These are phyloP conservation scores for Mrakia gelida DNA, from an alignment of 768 basidiomycete genomes.

Conservation along the genomic window DNA sequence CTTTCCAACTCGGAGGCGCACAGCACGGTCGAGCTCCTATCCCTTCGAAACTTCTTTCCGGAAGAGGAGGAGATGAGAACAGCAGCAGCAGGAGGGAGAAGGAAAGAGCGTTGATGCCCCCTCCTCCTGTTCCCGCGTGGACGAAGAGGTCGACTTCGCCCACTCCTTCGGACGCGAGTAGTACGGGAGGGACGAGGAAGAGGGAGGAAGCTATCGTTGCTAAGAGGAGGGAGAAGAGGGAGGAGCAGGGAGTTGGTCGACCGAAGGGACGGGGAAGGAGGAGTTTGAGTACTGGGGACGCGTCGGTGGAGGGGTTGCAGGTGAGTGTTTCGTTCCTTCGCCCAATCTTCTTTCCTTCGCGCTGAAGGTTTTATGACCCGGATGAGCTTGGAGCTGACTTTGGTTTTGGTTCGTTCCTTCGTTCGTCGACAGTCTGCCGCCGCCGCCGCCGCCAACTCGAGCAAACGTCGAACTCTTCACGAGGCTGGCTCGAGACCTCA, in stretches of 20 bases:
- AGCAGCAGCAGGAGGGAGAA: neutral
- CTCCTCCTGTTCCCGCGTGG: slow-evolving; percentile 16
- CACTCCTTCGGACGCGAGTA: slow-evolving; percentile 17
- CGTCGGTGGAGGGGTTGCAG: neutral
- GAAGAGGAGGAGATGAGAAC: too few species aligned
- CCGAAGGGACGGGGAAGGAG: slow-evolving; percentile 6
- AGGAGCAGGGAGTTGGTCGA: neutral
- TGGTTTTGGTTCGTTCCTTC: neutral
- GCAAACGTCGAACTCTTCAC: slow-evolving; percentile 7
- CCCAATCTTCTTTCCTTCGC: too few species aligned
- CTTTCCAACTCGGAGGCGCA: neutral
- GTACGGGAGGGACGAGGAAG: neutral
- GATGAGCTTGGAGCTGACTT: too few species aligned
- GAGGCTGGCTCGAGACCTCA: slow-evolving; percentile 1
- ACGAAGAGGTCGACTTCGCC: slow-evolving; percentile 12
- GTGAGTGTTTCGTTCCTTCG: neutral
- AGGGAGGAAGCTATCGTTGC: slow-evolving; percentile 23
- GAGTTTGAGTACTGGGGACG: slow-evolving; percentile 21
- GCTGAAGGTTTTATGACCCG: too few species aligned
- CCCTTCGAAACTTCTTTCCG: neutral
- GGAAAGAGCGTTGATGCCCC: slow-evolving; percentile 28
- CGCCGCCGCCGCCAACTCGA: neutral
- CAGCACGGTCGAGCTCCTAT: neutral
- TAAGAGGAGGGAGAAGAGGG: slow-evolving; percentile 14
- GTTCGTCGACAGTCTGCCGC: neutral